A percentile compares a stretch with the other conserved stretches of the same genome.
These are phyloP conservation scores for Pyrenochaeta sp. DNA, from an alignment of 2,329 filamentous ascomycete genomes.

Conservation along the genomic window DNA sequence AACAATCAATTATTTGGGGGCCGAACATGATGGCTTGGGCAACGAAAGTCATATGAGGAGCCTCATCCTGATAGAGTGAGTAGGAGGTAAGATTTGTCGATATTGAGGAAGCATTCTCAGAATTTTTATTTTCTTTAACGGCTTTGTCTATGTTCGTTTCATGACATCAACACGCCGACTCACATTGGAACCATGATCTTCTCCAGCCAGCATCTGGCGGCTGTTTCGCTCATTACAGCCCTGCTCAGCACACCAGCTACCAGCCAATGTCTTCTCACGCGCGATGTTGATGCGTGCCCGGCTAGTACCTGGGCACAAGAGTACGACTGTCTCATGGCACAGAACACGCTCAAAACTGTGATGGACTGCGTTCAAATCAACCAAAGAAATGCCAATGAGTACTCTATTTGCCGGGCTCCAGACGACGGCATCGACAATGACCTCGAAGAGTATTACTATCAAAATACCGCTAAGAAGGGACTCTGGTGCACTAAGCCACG, in stretches of 20 bases:
- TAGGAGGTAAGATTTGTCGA: not conserved
- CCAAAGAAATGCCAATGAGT: not conserved
- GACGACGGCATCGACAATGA: not conserved
- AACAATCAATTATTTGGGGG: not conserved
- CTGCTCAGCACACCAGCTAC: not conserved
- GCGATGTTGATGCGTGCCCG: not conserved
- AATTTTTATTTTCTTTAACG: not conserved
- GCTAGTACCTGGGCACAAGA: not conserved
- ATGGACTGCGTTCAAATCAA: slow-evolving; percentile 4
- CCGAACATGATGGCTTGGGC: not conserved
- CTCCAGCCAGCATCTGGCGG: not conserved
- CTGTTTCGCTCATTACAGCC: not conserved
- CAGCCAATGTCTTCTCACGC: not conserved
- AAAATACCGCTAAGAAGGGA: not conserved
- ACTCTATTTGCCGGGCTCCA: not conserved
- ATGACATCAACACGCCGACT: not conserved
- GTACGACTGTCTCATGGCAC: not conserved
- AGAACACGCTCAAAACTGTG: not conserved
- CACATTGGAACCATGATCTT: not conserved
- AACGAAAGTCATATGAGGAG: not conserved
- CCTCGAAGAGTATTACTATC: not conserved
- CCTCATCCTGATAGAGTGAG: not conserved
- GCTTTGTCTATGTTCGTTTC: not conserved
- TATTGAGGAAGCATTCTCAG: not conserved
- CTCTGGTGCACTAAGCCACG: slow-evolving; percentile 1